Base-by-base conservation (phyloP, 1,284 basidiomycete genomes). In the Boletus hoseneyae region DNA sequence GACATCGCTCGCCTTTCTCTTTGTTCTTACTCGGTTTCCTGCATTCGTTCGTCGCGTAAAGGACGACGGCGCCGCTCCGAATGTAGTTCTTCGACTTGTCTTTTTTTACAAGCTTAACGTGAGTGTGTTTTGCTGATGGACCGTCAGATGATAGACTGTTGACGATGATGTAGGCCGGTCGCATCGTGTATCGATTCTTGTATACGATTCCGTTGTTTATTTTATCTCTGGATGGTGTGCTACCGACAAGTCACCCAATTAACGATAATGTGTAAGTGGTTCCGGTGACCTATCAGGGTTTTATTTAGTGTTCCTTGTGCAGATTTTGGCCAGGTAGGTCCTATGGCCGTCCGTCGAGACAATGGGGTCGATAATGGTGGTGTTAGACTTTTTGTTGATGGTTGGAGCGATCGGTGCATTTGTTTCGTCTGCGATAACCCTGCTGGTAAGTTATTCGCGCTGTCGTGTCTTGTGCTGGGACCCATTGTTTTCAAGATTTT, bases 101-200 rank as follows among this genome's bases (percentile, higher is more conserved):
- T 85, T 78, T 3, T 89, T 87, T 61, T 87, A 83, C 62, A 77
- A 85, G 48, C 70, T 89, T n/a, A 89, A 90, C 58, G 87, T 88
- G 49, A 54, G 85, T 67, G 44, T 35, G 19, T 43, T 32, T 6
- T 30, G 1, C 16, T 32, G 10, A 43, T 27, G 11, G 29, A 40
- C 9, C 34, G 6, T 33, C 16, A 21, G 27, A 44, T 50, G 12
- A 53, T 56, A 27, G 42, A 21, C 41, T 40, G 25, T 25, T 32
- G 23, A 25, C 6, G 21, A 6, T 33, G 42, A 52, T 47, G 21
- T 56, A 87, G 83, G 70, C 77, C 51, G 75, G 77, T 42, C 78
- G 86, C 21, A 79, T 89, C 40, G 62, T 79, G 12, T 85, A 88
- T 64, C 77, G 87, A 13, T 87, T 89, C 65, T 56, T 85, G 27